A percentile compares a stretch with the other conserved stretches of the same genome.
These are phyloP conservation scores for Lotus japonicus DNA, from an alignment of 306 rosid species.

Conservation along the genomic window DNA sequence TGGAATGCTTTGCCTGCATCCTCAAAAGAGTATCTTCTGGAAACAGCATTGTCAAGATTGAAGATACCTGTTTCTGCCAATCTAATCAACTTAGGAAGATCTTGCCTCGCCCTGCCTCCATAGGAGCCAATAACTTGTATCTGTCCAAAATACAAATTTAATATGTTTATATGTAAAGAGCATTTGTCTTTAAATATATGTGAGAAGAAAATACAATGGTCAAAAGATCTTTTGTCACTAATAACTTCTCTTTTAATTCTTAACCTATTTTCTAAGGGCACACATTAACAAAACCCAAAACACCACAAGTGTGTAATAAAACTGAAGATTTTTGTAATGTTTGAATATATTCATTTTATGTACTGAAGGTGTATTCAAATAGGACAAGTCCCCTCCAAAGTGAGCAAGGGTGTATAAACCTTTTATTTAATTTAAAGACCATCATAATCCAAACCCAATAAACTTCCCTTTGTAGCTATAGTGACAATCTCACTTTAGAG, in stretches of 20 bases:
- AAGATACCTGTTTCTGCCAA: slow-evolving; percentile 85
- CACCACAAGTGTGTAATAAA: neutral
- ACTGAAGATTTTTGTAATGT: neutral
- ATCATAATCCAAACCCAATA: neutral
- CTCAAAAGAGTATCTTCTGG: slow-evolving; percentile 74
- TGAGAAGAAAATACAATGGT: neutral
- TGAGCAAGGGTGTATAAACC: too few species aligned
- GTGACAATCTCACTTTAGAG: neutral
- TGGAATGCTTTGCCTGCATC: slow-evolving; percentile 68
- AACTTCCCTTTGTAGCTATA: neutral
- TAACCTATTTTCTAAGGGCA: neutral
- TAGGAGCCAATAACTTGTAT: slow-evolving; percentile 83
- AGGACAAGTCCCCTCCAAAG: too few species aligned
- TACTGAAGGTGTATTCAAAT: neutral
- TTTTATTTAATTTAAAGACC: neutral
- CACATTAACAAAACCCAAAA: neutral
- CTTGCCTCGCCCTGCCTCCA: slow-evolving; percentile 98
- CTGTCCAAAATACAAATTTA: slow-evolving; percentile 32
- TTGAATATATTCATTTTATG: neutral
- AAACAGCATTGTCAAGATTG: slow-evolving; percentile 64
- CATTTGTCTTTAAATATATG: neutral
- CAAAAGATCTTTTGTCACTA: neutral
- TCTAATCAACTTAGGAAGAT: slow-evolving; percentile 84
- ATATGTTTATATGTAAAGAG: neutral
- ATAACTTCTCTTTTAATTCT: neutral